Conservation (phyloP, 192 early-diverging fungal species). For the Rhizoclosmatium globosum region DNA sequence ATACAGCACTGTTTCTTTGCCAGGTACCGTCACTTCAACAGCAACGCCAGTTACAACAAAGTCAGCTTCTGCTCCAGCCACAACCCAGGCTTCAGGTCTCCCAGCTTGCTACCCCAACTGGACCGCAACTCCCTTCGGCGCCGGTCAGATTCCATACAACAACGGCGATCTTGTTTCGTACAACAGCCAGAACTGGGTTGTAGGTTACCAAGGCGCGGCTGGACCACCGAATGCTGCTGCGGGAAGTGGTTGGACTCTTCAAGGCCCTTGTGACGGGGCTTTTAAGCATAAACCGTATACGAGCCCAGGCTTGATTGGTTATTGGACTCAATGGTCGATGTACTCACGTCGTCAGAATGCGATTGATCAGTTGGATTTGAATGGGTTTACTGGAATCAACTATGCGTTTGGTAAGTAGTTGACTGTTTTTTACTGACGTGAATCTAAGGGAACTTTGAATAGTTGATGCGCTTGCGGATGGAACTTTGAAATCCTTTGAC, state of each 20-base stretch:
- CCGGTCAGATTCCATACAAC: too few relatives aligned
- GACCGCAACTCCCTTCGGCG: neutral
- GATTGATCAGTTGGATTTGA: neutral
- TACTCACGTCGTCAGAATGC: constrained; percentile 11
- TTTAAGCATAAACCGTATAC: neutral
- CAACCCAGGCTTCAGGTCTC: neutral
- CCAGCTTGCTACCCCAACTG: neutral
- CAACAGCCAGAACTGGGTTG: constrained; percentile 23
- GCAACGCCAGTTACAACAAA: neutral
- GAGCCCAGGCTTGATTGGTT: constrained; percentile 25
- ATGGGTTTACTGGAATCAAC: constrained; percentile 13
- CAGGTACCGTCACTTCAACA: neutral
- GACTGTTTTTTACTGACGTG: neutral
- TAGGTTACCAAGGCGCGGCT: constrained; percentile 19
- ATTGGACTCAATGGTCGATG: constrained; percentile 19
- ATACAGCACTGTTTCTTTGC: too few relatives aligned
- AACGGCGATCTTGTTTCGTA: constrained; percentile 23
- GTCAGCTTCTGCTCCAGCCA: neutral
- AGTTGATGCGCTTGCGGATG: constrained; percentile 15
- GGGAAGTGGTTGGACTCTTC: constrained; percentile 8
- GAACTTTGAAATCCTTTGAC: constrained; percentile 6
- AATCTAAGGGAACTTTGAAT: neutral
- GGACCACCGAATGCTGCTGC: constrained; percentile 6
- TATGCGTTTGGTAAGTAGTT: constrained; percentile 11
- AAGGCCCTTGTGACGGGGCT: neutral